phyloP scores from a whole-genome alignment of 257 asterid genomes.

The Forsythia viridissima region DNA sequence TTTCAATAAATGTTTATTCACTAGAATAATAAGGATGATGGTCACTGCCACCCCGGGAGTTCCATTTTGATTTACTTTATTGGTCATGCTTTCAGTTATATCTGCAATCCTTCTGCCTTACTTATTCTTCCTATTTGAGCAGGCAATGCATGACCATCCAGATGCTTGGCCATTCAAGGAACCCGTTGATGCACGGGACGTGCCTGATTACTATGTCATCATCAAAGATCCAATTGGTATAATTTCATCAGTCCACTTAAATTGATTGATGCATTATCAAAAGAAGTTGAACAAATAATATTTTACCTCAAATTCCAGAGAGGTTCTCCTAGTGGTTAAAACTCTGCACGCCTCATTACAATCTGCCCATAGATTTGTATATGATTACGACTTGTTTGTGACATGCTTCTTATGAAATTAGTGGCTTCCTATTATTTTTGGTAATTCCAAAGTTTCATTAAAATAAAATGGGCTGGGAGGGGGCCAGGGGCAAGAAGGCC shows the following conservation, averaged over 20 bases:
- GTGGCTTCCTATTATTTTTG: not conserved
- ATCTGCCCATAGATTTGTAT: not conserved
- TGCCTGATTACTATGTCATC: constrained; percentile 93
- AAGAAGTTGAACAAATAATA: not conserved
- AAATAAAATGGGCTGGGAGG: not conserved
- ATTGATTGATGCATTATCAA: not conserved
- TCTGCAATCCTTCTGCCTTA: not conserved
- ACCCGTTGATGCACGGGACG: constrained; percentile 96
- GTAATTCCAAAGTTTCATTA: not conserved
- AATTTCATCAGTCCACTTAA: constrained; percentile 1
- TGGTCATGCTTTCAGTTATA: not conserved
- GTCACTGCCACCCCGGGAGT: not conserved
- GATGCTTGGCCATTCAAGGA: constrained; percentile 99
- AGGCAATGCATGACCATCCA: constrained; percentile 95
- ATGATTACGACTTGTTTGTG: not conserved
- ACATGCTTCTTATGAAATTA: not conserved
- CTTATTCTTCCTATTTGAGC: constrained; percentile 32
- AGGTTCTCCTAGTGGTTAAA: not conserved
- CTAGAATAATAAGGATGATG: not conserved
- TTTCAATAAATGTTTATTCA: not conserved
- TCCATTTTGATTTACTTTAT: not conserved
- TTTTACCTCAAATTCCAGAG: not conserved
- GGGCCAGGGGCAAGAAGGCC: not conserved
- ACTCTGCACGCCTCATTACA: not conserved
- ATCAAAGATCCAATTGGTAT: constrained; percentile 95